Evolutionary conservation across 257 asterid species (phyloP).

Genomic region (Fraxinus americana): DNA sequence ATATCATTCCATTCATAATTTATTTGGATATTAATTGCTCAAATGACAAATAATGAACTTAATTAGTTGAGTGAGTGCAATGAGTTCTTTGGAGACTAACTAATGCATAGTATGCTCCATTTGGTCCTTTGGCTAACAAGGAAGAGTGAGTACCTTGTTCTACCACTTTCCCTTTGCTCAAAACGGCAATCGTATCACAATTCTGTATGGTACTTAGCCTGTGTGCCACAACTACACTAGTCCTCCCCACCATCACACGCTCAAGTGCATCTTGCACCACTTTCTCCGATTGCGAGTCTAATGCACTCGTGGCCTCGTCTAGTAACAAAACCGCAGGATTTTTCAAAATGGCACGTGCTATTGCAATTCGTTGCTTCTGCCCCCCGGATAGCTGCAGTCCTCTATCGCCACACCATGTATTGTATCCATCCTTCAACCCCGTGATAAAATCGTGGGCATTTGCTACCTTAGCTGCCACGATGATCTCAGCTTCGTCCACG

Average conservation of each 20-base stretch:
- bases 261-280: constrained; percentile 90
- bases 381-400: constrained; percentile 91
- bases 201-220: constrained; percentile 74
- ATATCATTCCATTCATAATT: not conserved
- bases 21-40: not conserved
- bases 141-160: constrained; percentile 81
- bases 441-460: constrained; percentile 84
- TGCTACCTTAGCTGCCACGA: constrained; percentile 78
- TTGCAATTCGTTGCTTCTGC: constrained; percentile 87
- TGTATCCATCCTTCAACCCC: constrained; percentile 64
- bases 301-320: constrained; percentile 91
- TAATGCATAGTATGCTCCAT: constrained; percentile 71
- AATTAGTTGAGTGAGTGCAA: constrained; percentile 10
- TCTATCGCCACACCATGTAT: constrained; percentile 77
- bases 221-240: constrained; percentile 89
- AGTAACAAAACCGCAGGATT: constrained; percentile 64
- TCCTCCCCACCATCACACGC: constrained; percentile 78
- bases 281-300: constrained; percentile 81
- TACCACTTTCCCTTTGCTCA: constrained; percentile 71
- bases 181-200: constrained; percentile 70
- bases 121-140: constrained; percentile 54
- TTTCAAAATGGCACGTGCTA: constrained; percentile 74
- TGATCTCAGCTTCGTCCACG: constrained; percentile 52
- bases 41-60: not conserved
- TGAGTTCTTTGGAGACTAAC: constrained; percentile 67